A percentile compares a stretch with the other conserved stretches of the same genome.
Evolutionary conservation across 2,329 filamentous ascomycete species (phyloP).

Genomic region (Kalaharituber pfeilii): DNA sequence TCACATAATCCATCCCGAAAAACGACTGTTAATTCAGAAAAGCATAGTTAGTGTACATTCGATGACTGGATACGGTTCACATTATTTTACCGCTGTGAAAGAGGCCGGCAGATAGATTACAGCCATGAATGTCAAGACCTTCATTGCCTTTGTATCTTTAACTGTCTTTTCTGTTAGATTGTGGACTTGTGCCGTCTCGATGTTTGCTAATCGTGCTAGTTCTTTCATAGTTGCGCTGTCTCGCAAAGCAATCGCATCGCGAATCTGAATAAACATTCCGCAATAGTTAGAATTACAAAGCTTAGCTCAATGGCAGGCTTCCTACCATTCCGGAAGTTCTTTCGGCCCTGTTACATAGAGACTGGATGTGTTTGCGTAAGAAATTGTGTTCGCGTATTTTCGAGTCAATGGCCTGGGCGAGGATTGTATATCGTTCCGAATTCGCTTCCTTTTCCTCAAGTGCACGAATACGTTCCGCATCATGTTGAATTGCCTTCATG

Average conservation of each 20-base stretch:
- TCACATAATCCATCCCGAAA: background rate
- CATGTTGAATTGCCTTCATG: background rate
- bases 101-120: background rate
- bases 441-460: background rate
- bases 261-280: background rate
- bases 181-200: background rate
- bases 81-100: background rate
- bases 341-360: background rate
- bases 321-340: background rate
- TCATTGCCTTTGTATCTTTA: background rate
- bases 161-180: background rate
- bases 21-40: background rate
- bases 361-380: background rate
- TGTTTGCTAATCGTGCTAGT: background rate
- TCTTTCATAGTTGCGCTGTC: background rate
- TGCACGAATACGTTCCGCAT: background rate
- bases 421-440: background rate
- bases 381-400: background rate
- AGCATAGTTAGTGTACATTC: background rate
- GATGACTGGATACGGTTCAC: too few species aligned
- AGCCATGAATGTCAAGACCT: background rate
- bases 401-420: background rate
- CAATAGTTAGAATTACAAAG: background rate
- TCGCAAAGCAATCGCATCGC: background rate
- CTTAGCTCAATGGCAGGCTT: background rate